Evolutionary conservation across 176 grass and related monocot species (phyloP).

Genomic region (Phragmites australis): DNA sequence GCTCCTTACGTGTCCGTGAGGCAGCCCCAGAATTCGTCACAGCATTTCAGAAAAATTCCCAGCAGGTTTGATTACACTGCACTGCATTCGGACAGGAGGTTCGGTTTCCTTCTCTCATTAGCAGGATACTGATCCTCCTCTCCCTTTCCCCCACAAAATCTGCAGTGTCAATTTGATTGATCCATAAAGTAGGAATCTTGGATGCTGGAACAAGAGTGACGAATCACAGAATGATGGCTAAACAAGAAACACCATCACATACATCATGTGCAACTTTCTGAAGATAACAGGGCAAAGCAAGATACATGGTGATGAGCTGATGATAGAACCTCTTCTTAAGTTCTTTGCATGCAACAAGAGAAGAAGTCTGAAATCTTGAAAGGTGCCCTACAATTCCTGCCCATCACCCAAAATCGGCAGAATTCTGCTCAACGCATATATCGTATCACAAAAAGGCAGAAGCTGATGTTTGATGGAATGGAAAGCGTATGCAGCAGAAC

Average conservation of each 20-base stretch:
- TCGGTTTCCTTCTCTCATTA: neutral
- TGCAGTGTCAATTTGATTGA: neutral
- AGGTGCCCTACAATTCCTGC: conserved; percentile 8
- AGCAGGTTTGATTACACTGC: neutral
- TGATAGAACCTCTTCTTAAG: too few relatives aligned
- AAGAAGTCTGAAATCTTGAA: neutral
- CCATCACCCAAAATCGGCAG: conserved; percentile 27
- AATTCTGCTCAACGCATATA: conserved; percentile 2
- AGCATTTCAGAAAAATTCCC: neutral
- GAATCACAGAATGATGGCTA: neutral
- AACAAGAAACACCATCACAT: neutral
- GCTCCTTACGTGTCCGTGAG: too few relatives aligned
- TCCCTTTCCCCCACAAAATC: neutral
- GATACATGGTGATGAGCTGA: too few relatives aligned
- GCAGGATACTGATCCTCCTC: neutral
- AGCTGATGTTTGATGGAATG: conserved; percentile 20
- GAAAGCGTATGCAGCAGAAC: conserved; percentile 19
- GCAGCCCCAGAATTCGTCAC: too few relatives aligned
- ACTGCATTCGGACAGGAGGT: too few relatives aligned
- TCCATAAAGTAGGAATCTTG: conserved; percentile 4
- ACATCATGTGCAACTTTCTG: neutral
- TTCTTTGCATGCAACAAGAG: neutral
- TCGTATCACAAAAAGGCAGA: conserved; percentile 1
- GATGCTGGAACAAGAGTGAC: neutral
- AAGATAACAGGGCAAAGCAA: neutral